Conservation (phyloP, 2,329 filamentous ascomycete genomes). For the Cladosporium velox region DNA sequence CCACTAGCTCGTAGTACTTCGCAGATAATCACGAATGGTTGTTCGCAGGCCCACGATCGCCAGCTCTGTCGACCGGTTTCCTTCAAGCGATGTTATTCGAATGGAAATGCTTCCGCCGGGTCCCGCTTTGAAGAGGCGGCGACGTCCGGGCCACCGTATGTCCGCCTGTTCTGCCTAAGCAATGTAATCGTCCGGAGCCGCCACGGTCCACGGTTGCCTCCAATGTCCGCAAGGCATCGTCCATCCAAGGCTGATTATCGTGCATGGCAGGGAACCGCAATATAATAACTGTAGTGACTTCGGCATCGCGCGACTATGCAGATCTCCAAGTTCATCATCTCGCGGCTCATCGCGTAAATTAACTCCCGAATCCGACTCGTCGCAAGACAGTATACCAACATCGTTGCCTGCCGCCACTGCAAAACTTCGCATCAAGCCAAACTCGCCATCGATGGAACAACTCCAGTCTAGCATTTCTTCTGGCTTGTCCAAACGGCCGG, state of each 20-base stretch:
- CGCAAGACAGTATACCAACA: background rate
- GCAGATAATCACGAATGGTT: background rate
- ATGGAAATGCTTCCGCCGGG: background rate
- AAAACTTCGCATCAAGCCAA: conserved; percentile 4
- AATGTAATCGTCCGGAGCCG: background rate
- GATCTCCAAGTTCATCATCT: conserved; percentile 10
- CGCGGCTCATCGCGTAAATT: conserved; percentile 1
- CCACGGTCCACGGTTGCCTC: conserved; percentile 2
- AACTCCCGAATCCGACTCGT: conserved; percentile 9
- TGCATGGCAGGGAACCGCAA: conserved; percentile 1
- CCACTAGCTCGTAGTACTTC: background rate
- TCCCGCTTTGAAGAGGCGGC: background rate
- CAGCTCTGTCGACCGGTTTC: background rate
- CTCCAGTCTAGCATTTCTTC: background rate
- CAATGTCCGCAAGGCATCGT: background rate
- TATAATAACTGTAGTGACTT: background rate
- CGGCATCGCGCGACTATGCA: background rate
- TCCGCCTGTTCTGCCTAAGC: background rate
- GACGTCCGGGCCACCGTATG: background rate
- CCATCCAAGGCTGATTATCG: background rate
- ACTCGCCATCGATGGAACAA: conserved; percentile 5
- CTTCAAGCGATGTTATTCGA: background rate
- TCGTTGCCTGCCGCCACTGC: conserved; percentile 1
- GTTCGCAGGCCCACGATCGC: background rate
- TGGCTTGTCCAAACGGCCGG: conserved; percentile 2